Percentiles rank a stretch among this genome's conserved stretches.
Evolutionary conservation across 2,329 filamentous ascomycete genomes (phyloP).

Genomic region (Moelleriella libera): DNA sequence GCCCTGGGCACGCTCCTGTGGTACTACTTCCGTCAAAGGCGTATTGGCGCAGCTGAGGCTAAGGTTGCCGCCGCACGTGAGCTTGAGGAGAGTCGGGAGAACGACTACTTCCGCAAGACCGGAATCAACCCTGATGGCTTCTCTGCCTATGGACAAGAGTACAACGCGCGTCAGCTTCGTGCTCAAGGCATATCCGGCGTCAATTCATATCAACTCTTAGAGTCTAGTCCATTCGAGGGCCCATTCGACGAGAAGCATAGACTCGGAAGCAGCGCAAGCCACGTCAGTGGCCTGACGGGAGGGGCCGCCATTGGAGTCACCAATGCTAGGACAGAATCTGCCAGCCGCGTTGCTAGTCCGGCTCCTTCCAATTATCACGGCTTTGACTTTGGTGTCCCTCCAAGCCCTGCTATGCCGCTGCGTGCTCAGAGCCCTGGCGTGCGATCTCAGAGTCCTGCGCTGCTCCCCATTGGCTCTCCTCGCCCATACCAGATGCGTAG

Average conservation of each 20-base stretch:
- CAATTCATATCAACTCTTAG: constrained; percentile 8
- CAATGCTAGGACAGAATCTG: background rate
- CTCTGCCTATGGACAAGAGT: constrained; percentile 11
- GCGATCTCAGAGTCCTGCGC: background rate
- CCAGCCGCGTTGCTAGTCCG: constrained; percentile 5
- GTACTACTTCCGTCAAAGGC: constrained; percentile 42
- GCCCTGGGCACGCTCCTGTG: constrained; percentile 27
- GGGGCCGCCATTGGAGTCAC: background rate
- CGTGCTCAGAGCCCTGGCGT: constrained; percentile 1
- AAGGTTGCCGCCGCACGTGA: constrained; percentile 26
- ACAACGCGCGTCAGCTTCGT: constrained; percentile 1
- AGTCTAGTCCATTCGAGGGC: constrained; percentile 4
- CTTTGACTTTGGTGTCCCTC: constrained; percentile 7
- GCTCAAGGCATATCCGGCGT: constrained; percentile 5
- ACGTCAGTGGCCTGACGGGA: constrained; percentile 6
- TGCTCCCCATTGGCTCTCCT: background rate
- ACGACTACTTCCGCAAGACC: constrained; percentile 32
- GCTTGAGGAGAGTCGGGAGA: constrained; percentile 33
- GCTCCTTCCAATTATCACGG: constrained; percentile 5
- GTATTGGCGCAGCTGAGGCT: constrained; percentile 36
- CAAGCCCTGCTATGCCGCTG: constrained; percentile 1
- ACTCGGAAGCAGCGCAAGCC: constrained; percentile 4
- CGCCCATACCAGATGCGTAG: constrained; percentile 2
- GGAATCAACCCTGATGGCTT: constrained; percentile 35
- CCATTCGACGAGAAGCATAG: constrained; percentile 4